Base-by-base conservation (phyloP, 306 rosid species). In the Vicia villosa region DNA sequence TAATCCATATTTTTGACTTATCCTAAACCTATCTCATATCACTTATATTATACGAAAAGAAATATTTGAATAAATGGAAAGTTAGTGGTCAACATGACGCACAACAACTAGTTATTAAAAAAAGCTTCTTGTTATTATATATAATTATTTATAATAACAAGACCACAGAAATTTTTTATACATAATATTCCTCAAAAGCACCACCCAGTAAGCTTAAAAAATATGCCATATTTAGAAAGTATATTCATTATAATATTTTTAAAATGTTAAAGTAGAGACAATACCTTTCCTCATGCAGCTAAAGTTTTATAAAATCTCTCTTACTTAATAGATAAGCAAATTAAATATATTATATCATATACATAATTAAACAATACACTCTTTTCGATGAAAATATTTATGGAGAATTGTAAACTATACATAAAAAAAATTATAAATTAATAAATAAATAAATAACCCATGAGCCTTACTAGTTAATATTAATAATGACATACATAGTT, bases 261-360 rank as follows among this genome's bases (percentile, higher is more conserved):
- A 56, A 57, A 57, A 30, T 28, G 41, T 30, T 30, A 19, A 10
- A 20, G 17, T 63, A 16, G 42, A 50, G 72, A 57, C 45, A 72
- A 36, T 21, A 9, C 77, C 77, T 77, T 83, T 78, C 88, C 84
- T 54, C 45, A 55, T 43, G 41, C 67, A 37, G 86, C 68, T 76
- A 76, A 28, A 59, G 55, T 34, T 57, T 38, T 20, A 28, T 30
- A 3, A 9, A 64, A 37, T 16, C 73, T 68, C 67, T 32, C 84
- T 78, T 65, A 16, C 76, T 64, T 76, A 58, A 17, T 47, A 73
- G 66, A 46, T 47, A 74, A 81, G 70, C 32, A 74, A 77, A 69
- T 75, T 20, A 51, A 19, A 63, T 73, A 69, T 20, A 69, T 55
- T 24, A 55, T 24, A 24, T 24, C 13, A 55, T 22, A 24, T 11